Base-by-base conservation (phyloP, 2,329 filamentous ascomycete species). In the Basipetospora chlamydospora region DNA sequence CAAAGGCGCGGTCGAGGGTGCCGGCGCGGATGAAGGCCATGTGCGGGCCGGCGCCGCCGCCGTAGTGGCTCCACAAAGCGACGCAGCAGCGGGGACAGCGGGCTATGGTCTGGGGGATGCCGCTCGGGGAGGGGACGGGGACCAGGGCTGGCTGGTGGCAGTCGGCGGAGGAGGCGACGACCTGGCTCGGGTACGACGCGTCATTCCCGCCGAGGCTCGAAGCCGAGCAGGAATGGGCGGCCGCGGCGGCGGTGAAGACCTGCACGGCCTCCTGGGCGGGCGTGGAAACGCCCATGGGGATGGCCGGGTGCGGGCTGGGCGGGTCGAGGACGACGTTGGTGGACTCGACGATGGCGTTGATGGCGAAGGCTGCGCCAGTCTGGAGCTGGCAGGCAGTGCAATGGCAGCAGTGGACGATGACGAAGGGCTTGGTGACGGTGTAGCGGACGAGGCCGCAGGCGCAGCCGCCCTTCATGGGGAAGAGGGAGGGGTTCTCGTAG, bases 371-470 rank as follows among this genome's bases (percentile, higher is more conserved):
- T 28, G 54, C 51, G 41, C 63, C 62, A 12, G 55, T 58, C 45
- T 64, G 59, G 37, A 53, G 57, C 44, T 66, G 62, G 49, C 64
- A 67, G 40, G 49, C 47, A 17, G 57, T 59, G 50, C 63, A 67
- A 48, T 64, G 58, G 49, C 63, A 67, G 54, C 57, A 60, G 46
- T 67, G 57, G 23, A 60, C 54, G 35, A 59, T 42, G 28, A 66
- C 47, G 15, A 62, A 52, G n/a, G 77, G 58, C 3, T 77, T 57
- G 46, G 73, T 71, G 22, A 73, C 63, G 10, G 76, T 57, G 52
- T 82, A 79, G 35, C 28, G 35, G 35, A 37, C 15, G 35, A 31
- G 21, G 13, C 28, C 35, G 21, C 35, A 37, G 28, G 29, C 28
- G 29, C 28, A 37, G 20, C 35, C 35, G 12, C 35, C 35, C 11